Evolutionary conservation across 441 rosid species (phyloP).

Genomic region (Gossypium trilobum): DNA sequence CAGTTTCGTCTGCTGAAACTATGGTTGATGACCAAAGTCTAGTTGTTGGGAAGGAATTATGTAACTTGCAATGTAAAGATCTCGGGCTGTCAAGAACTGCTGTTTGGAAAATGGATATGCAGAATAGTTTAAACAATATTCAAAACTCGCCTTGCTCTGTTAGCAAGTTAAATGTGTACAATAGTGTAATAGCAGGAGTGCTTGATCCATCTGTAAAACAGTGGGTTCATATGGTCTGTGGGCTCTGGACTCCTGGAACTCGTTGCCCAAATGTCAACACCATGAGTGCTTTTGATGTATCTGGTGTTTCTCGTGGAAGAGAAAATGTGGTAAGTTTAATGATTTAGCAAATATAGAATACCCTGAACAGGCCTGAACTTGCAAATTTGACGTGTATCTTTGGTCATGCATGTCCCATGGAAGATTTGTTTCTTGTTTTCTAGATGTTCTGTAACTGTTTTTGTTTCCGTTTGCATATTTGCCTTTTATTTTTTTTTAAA

Average conservation of each 20-base stretch:
- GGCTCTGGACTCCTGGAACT: conserved; percentile 54
- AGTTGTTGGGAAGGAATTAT: conserved; percentile 14
- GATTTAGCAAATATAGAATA: not conserved
- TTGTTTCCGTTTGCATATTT: not conserved
- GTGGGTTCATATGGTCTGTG: conserved; percentile 57
- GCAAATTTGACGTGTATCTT: not conserved
- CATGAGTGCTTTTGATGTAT: conserved; percentile 52
- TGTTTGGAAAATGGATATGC: conserved; percentile 19
- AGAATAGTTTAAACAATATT: conserved; percentile 14
- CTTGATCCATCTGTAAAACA: conserved; percentile 39
- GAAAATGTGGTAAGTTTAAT: conserved; percentile 27
- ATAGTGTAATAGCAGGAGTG: conserved; percentile 35
- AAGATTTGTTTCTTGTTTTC: not conserved
- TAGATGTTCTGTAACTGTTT: not conserved
- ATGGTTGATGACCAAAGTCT: conserved; percentile 18
- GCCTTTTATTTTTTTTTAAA: not conserved
- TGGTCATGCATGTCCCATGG: not conserved
- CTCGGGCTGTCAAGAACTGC: conserved; percentile 21
- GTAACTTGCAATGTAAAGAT: conserved; percentile 22
- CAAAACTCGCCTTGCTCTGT: conserved; percentile 9
- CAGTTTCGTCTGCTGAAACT: conserved; percentile 16
- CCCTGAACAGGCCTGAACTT: not conserved
- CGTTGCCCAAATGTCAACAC: conserved; percentile 48
- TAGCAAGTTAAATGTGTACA: conserved; percentile 23
- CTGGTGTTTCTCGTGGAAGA: conserved; percentile 28